These are phyloP conservation scores for Corinectria fuckeliana DNA, from an alignment of 2,329 filamentous ascomycete species.

Conservation along the genomic window DNA sequence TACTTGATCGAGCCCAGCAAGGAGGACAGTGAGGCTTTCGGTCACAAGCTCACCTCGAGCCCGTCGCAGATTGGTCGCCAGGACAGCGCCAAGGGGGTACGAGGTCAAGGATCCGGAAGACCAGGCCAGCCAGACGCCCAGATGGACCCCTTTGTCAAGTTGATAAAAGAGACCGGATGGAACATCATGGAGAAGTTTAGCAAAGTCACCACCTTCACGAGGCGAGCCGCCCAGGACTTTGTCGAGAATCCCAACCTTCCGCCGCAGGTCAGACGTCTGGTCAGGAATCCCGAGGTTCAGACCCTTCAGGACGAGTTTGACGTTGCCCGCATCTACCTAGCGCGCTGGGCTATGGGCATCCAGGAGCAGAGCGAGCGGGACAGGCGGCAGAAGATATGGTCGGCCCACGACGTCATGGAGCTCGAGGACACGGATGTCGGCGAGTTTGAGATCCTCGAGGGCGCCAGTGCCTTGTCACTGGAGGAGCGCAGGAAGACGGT, in stretches of 20 bases:
- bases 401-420: conserved; percentile 87
- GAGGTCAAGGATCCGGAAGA: conserved; percentile 42
- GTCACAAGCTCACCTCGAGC: conserved; percentile 61
- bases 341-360: conserved; percentile 98
- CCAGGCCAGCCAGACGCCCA: conserved; percentile 65
- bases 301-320: conserved; percentile 97
- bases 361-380: conserved; percentile 95
- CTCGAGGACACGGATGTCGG: conserved; percentile 95
- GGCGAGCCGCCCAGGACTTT: conserved; percentile 89
- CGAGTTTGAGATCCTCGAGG: conserved; percentile 93
- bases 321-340: conserved; percentile 91
- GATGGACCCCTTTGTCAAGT: conserved; percentile 94
- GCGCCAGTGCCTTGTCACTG: conserved; percentile 74
- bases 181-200: conserved; percentile 96
- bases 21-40: conserved; percentile 85
- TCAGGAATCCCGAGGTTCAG: conserved; percentile 93
- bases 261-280: conserved; percentile 81
- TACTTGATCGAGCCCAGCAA: conserved; percentile 88
- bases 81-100: conserved; percentile 43
- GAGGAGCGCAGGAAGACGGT: conserved; percentile 80
- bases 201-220: conserved; percentile 95
- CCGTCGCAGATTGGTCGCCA: conserved; percentile 32
- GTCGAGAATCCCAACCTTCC: conserved; percentile 91
- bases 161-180: conserved; percentile 94
- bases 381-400: conserved; percentile 86